phyloP scores from a whole-genome alignment of 78 protist species.

The Dictyostelium firmibasis region DNA sequence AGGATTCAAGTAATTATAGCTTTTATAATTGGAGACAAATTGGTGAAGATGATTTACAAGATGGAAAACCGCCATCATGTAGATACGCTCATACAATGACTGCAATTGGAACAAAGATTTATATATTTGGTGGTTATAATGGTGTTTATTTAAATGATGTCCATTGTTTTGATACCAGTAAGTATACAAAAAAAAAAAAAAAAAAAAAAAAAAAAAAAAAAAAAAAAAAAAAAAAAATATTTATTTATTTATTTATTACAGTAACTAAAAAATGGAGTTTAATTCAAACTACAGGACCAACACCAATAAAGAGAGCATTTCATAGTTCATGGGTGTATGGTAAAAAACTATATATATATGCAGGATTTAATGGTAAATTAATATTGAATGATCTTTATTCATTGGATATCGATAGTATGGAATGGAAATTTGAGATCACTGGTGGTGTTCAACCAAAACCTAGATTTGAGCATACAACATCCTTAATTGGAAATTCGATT shows the following conservation, averaged over 20 bases:
- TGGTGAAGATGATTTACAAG: neutral
- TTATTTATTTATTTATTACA: neutral
- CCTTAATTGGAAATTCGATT: neutral
- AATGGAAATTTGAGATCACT: neutral
- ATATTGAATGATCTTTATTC: constrained; percentile 16
- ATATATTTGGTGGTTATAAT: constrained; percentile 43
- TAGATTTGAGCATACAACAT: constrained; percentile 11
- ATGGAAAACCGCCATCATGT: constrained; percentile 1
- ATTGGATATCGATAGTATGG: neutral
- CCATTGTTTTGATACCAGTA: constrained; percentile 23
- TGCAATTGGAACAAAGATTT: neutral
- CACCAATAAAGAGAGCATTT: constrained; percentile 29
- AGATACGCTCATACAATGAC: constrained; percentile 39
- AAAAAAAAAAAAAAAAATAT: neutral
- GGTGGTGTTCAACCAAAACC: neutral
- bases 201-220: too few species aligned
- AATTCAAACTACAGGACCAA: neutral
- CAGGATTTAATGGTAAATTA: constrained; percentile 21
- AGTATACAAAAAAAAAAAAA: neutral
- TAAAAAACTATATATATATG: constrained; percentile 18
- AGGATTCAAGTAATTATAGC: neutral
- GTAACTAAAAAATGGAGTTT: neutral
- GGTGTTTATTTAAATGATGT: constrained; percentile 17
- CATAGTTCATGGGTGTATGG: constrained; percentile 7
- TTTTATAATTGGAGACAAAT: constrained; percentile 11